Percentiles rank a stretch among this genome's conserved stretches.
These are phyloP conservation scores for Penicillium concentricum DNA, from an alignment of 2,329 filamentous ascomycete genomes.

Conservation along the genomic window DNA sequence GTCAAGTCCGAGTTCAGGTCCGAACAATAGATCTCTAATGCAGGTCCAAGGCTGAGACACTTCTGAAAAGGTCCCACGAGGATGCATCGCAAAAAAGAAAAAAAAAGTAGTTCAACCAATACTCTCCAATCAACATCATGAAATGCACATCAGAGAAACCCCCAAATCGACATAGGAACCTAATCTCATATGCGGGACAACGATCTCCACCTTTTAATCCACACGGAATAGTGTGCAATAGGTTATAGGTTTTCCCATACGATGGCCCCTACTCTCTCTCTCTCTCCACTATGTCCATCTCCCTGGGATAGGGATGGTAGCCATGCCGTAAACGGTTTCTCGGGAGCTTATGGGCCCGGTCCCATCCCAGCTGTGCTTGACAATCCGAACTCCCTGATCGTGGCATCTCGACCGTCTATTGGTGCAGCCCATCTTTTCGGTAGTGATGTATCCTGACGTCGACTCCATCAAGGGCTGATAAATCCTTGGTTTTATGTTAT, in stretches of 20 bases:
- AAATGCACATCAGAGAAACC: slow-evolving; percentile 4
- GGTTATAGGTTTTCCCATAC: background rate
- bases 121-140: slow-evolving; percentile 16
- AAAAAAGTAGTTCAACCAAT: background rate
- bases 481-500: background rate
- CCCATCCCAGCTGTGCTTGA: slow-evolving; percentile 31
- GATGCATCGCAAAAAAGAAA: slow-evolving; percentile 1
- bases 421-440: slow-evolving; percentile 30
- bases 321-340: slow-evolving; percentile 21
- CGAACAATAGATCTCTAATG: slow-evolving; percentile 1
- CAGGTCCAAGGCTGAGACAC: slow-evolving; percentile 8
- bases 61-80: slow-evolving; percentile 5
- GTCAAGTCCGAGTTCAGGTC: slow-evolving; percentile 2
- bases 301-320: slow-evolving; percentile 13
- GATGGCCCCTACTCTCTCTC: background rate
- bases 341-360: slow-evolving; percentile 24
- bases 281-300: slow-evolving; percentile 8
- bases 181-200: slow-evolving; percentile 16
- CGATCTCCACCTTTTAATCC: slow-evolving; percentile 2
- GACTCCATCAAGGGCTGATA: slow-evolving; percentile 20
- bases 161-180: slow-evolving; percentile 20
- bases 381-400: slow-evolving; percentile 20
- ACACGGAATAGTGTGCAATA: background rate
- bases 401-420: slow-evolving; percentile 26
- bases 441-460: slow-evolving; percentile 29